Evolutionary conservation across 2,329 filamentous ascomycete species (phyloP), one percentile per base, ranked within the genome.

Genomic region (Fusarium tupiense): DNA sequence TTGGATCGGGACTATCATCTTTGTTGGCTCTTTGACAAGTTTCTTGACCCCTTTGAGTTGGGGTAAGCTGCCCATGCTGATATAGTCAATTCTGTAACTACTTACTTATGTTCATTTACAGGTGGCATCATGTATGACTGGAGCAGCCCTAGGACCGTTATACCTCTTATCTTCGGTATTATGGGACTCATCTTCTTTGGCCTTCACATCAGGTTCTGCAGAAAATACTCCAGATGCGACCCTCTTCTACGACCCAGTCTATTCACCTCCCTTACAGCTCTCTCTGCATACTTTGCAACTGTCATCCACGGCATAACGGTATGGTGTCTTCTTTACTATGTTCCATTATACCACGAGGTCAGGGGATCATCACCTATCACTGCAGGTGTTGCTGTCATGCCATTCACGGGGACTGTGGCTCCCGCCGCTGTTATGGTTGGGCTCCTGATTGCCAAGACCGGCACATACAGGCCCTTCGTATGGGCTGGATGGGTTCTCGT

Each of bases 101-200:
- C 65, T 69, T 61, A 20, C 64, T 75, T 22, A 75, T 33, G 20
- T 24, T 24, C 13, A 31, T 41, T 47, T 7, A 7, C 35, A 75
- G 92, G 91, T 16, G 91, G 91, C 43, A 86, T 92, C 14, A 88
- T 91, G 82, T 93, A 92, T 77, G 77, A 85, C 1, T 94, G 91
- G 92, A 79, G 82, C 50, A 90, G 86, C 8, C 92, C 88, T 86
- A 85, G 86, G 4, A 91, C 90, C 0, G 82, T 93, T 3, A 85
- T 92, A 1, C 91, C 91, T 1, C 81, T 94, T 16, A 80, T 90
- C 12, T 52, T 92, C 9, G 90, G 91, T 4, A 80, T 83, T 2
- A 79, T 82, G 1, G 87, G 88, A 3, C 72, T 77, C 17, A 40
- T 75, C 8, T 65, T 24, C 6, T 77, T 77, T 44, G 59, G 64